These are phyloP conservation scores for Rhododendron griersonianum DNA, from an alignment of 148 eudicot genomes.

Conservation along the genomic window DNA sequence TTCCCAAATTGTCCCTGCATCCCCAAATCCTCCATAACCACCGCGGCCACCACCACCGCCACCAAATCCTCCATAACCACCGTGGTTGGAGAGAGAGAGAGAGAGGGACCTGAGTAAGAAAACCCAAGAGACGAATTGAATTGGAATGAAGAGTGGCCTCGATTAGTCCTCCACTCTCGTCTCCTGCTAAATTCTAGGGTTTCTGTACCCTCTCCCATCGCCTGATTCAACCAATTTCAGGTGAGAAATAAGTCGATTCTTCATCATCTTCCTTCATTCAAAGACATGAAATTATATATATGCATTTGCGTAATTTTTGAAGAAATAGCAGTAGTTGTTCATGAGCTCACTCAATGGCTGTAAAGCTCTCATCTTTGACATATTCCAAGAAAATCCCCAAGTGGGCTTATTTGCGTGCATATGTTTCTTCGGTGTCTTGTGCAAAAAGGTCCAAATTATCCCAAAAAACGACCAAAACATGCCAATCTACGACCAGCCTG, in stretches of 20 bases:
- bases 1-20: no score
- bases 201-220: not conserved
- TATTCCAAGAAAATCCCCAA: constrained; percentile 33
- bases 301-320: not conserved
- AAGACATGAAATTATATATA: not conserved
- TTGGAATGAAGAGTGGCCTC: not conserved
- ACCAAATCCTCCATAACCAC: no score
- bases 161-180: not conserved
- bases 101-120: no score
- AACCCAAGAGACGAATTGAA: no score
- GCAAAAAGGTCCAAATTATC: constrained; percentile 18
- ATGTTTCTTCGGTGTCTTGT: constrained; percentile 40
- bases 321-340: not conserved
- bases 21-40: no score
- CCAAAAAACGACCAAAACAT: constrained; percentile 24
- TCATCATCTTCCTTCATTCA: not conserved
- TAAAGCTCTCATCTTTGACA: constrained; percentile 35
- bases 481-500: not conserved
- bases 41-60: no score
- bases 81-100: no score
- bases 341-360: constrained; percentile 26
- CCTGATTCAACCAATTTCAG: constrained; percentile 6
- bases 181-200: constrained; percentile 16
- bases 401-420: constrained; percentile 29
- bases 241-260: not conserved